Evolutionary conservation across 331 rosid genomes (phyloP), one percentile per base, ranked within the genome.

Genomic region (Quercus lobata): DNA sequence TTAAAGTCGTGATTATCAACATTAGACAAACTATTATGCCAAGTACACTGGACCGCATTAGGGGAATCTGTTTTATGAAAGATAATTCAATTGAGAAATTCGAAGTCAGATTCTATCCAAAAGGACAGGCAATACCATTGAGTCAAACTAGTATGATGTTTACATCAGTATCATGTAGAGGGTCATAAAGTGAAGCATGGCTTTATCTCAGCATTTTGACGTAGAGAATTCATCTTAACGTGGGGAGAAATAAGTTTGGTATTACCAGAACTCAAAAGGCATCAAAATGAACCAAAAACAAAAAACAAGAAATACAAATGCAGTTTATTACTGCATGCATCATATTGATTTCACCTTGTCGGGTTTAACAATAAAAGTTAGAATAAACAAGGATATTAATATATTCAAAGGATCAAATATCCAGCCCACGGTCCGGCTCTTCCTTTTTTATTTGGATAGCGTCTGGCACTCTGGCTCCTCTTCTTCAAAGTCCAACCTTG

Each of bases 401-500:
- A n/a, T 12, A 27, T 78, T 70, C 19, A 57, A 21, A 65, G 57
- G 30, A 25, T 37, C 52, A 69, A 57, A 69, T 5, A 53, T 24
- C 61, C 73, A 25, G 70, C 82, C 14, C 54, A 68, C 5, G 30
- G 16, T 77, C 77, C 1, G 49, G 69, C 29, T 86, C 87, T 53
- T 88, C 92, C 27, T 77, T 88, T 76, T 85, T 49, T 49, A 49
- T 49, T 12, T 49, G 54, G 54, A 49, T 14, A 49, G 17, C 11
- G 17, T 49, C 54, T 14, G 46, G 12, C 46, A 37, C 22, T 76
- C 77, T 1, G 37, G 69, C 29, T 87, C 88, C 46, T 88, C 93
- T 32, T 77, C 89, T 76, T 85, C 91, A 46, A 85, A 88, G 71
- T 90, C 81, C 86, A 92, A 76, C 37, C 97, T 97, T 9, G 87